Evolutionary conservation across 2,329 filamentous ascomycete genomes (phyloP).

Genomic region (Neospermospora avenae): DNA sequence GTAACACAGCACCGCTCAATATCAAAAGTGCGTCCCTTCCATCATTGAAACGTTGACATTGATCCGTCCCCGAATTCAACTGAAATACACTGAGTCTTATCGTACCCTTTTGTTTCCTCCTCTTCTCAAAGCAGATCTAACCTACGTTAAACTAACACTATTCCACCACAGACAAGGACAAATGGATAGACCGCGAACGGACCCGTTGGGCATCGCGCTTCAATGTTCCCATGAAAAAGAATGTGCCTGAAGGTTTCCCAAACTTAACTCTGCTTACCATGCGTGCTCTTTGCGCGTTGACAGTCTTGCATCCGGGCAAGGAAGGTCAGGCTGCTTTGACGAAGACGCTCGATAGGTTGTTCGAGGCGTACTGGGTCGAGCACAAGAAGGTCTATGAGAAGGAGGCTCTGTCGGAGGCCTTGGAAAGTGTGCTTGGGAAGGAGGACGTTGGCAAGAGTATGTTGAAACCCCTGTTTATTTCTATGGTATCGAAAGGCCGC

Average conservation of each 20-base stretch:
- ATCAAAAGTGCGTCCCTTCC: constrained; percentile 49
- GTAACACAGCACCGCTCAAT: constrained; percentile 50
- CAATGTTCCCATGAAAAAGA: constrained; percentile 48
- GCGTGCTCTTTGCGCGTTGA: constrained; percentile 49
- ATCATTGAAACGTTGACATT: neutral
- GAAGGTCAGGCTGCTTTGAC: constrained; percentile 18
- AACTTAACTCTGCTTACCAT: constrained; percentile 48
- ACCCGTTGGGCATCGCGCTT: constrained; percentile 51
- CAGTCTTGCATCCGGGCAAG: constrained; percentile 19
- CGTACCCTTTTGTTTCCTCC: neutral
- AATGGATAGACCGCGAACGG: constrained; percentile 53
- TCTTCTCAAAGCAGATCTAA: neutral
- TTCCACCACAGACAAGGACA: constrained; percentile 49
- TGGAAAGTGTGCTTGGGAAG: constrained; percentile 45
- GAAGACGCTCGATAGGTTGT: constrained; percentile 26
- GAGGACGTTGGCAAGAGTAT: constrained; percentile 41
- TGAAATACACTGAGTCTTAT: neutral
- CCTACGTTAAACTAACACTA: neutral
- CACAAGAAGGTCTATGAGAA: constrained; percentile 23
- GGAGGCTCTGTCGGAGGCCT: constrained; percentile 31
- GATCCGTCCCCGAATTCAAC: neutral
- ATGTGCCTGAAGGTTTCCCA: constrained; percentile 49
- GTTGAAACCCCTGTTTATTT: constrained; percentile 4
- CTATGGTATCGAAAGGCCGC: too few species aligned
- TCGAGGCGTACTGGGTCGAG: constrained; percentile 27